Base-by-base conservation (phyloP, 768 basidiomycete genomes). In the Suillus weaverae region DNA sequence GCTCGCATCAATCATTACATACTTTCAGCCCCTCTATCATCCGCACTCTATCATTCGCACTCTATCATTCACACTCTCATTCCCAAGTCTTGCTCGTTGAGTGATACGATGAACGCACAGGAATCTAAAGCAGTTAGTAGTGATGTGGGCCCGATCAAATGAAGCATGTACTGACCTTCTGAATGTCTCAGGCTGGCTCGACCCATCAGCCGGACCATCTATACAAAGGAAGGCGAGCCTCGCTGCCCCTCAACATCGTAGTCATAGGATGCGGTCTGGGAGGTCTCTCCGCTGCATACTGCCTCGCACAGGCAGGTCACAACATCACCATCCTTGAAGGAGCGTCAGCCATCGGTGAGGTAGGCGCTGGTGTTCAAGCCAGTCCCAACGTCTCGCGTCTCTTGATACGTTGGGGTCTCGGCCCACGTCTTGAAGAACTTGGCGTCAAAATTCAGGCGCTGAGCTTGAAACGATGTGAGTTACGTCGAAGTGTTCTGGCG, bases 221-320 rank as follows among this genome's bases (percentile, higher is more conserved):
- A 44, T 73, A 74, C 61, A 65, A 72, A 44, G 74, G 74, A 0
- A 68, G 74, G 18, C 60, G 60, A 8, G 76, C 74, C 1, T 2
- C 65, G 1, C 61, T 72, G 1, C 48, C 76, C 14, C 73, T 81
- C 11, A 64, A 78, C 61, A 69, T 85, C 61, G 72, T 81, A 51
- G 74, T 86, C 57, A 81, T 86, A 16, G 85, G 85, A 6, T 83
- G 82, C 39, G 85, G 85, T n/a, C 74, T 86, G 1, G 85, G 81
- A 4, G 85, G 85, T 18, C 75, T 86, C 36, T 69, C 82, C 1
- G 78, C 82, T 2, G 85, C 83, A 14, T 81, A 77, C 70, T 74
- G 75, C 43, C 77, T 85, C 14, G 82, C 82, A 7, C 75, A 76
- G 26, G 79, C 80, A 0, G 85, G 85, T 1, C 85, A 86, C 70